A percentile compares a stretch with the other conserved stretches of the same genome.
Conservation (phyloP, 495 filamentous ascomycete genomes). For the Hypoxylon fuscum region DNA sequence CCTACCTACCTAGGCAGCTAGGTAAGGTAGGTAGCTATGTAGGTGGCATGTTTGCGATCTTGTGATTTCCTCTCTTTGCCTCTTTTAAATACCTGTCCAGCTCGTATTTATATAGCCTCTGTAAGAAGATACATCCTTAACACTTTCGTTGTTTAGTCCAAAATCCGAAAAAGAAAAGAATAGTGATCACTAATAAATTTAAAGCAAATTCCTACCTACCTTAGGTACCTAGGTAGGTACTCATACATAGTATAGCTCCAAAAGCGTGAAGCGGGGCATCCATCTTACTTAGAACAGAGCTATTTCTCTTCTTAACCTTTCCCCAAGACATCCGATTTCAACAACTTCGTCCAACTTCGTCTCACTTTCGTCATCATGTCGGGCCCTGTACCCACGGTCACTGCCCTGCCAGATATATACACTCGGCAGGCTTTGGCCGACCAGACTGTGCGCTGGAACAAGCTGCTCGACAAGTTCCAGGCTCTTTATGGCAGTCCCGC, state of each 20-base stretch:
- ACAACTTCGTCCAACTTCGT: no score
- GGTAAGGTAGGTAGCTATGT: no score
- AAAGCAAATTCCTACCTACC: background rate
- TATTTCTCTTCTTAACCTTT: slow-evolving; percentile 6
- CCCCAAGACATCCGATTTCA: background rate
- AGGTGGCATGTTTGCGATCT: slow-evolving; percentile 42
- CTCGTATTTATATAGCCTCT: background rate
- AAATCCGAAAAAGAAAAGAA: background rate
- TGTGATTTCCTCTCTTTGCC: slow-evolving; percentile 24
- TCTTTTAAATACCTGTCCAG: background rate
- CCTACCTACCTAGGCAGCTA: background rate
- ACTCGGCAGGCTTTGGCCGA: slow-evolving; percentile 64
- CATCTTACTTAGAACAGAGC: slow-evolving; percentile 4
- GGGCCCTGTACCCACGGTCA: slow-evolving; percentile 65
- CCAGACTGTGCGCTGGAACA: slow-evolving; percentile 74
- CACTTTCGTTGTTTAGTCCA: background rate
- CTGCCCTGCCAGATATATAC: slow-evolving; percentile 73
- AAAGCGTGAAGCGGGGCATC: slow-evolving; percentile 32
- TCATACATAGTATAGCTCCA: background rate
- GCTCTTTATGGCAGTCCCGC: slow-evolving; percentile 73
- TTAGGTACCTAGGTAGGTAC: no score
- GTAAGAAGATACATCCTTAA: background rate
- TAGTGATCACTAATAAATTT: no score
- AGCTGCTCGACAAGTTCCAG: slow-evolving; percentile 75
- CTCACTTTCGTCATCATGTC: slow-evolving; percentile 54